These are phyloP conservation scores for Planoprotostelium fungivorum DNA, from an alignment of 78 protist genomes.

Conservation along the genomic window DNA sequence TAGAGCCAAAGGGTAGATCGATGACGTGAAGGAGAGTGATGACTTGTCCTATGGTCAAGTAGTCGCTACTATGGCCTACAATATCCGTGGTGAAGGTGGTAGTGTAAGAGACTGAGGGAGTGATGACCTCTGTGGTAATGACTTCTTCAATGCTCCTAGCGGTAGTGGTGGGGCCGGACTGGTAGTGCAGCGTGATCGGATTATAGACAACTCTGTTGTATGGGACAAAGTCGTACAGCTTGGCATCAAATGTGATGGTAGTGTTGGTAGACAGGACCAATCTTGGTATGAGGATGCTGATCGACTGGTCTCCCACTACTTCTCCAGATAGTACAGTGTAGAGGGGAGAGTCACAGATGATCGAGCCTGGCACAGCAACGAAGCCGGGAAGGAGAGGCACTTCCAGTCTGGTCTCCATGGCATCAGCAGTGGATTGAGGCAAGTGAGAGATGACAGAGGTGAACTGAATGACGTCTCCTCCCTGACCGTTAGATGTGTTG, in stretches of 20 bases:
- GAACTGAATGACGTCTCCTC: neutral
- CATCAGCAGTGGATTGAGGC: neutral
- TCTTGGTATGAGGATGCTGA: neutral
- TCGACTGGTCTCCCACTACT: neutral
- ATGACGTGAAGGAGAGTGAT: neutral
- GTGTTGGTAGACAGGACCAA: neutral
- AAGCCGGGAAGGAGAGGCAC: neutral
- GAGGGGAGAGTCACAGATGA: too few relatives aligned
- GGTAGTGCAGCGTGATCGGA: neutral
- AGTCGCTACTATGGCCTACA: too few relatives aligned
- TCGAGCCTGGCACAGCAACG: neutral
- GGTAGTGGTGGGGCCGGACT: neutral
- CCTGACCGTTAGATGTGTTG: neutral
- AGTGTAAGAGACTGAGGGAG: neutral
- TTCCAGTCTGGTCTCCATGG: neutral
- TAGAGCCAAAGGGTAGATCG: neutral
- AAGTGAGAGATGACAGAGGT: neutral
- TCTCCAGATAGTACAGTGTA: too few relatives aligned
- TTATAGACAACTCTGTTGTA: neutral
- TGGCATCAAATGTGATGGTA: neutral
- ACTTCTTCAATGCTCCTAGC: neutral
- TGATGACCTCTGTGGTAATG: neutral
- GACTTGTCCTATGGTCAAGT: neutral
- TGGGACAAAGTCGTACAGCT: neutral
- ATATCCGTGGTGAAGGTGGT: neutral